Conservation (phyloP, 805 yeast species). For the Saturnispora sanitii region DNA sequence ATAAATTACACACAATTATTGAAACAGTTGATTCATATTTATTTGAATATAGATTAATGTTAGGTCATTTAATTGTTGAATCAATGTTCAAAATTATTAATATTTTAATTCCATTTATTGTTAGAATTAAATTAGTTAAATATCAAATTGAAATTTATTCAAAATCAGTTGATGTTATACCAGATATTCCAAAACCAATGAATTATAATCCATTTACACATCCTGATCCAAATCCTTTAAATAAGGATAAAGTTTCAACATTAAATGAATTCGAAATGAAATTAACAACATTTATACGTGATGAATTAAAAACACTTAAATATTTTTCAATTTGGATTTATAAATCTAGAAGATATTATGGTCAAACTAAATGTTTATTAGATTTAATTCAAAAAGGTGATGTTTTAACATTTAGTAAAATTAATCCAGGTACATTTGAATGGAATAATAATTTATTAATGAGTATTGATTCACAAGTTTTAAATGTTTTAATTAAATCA, state of each 20-base stretch:
- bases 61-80: slow-evolving; percentile 6
- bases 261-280: slow-evolving; percentile 2
- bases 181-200: slow-evolving; percentile 4
- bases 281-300: not conserved
- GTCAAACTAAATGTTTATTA: slow-evolving; percentile 7
- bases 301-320: slow-evolving; percentile 4
- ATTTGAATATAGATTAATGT: not conserved
- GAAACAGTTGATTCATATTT: not conserved
- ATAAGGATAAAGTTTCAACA: not conserved
- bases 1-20: not conserved
- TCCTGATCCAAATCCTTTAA: slow-evolving; percentile 9
- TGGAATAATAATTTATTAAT: slow-evolving; percentile 6
- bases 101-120: slow-evolving; percentile 3
- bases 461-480: slow-evolving; percentile 3
- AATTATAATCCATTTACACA: slow-evolving; percentile 6
- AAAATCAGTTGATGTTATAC: not conserved
- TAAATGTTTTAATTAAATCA: not conserved
- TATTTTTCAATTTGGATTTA: slow-evolving; percentile 10
- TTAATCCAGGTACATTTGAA: slow-evolving; percentile 2
- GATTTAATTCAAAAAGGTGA: slow-evolving; percentile 13
- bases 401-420: not conserved
- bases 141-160: slow-evolving; percentile 6
- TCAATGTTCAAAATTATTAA: slow-evolving; percentile 1
- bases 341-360: slow-evolving; percentile 8
- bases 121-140: slow-evolving; percentile 8